These are phyloP conservation scores for Ceriops tagal DNA, from an alignment of 345 rosid species.

Conservation along the genomic window DNA sequence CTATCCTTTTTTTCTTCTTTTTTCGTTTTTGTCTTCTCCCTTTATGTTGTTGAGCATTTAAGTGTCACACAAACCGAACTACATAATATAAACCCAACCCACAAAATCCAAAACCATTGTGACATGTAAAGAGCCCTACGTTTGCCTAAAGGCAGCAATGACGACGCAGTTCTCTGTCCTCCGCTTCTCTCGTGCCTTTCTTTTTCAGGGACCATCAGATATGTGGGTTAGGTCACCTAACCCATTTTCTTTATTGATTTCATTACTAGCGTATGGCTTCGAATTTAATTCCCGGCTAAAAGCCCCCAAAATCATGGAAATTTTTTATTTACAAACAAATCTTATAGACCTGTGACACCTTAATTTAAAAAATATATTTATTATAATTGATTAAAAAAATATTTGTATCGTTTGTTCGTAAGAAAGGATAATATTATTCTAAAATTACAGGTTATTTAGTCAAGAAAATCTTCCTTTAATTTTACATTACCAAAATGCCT, in stretches of 20 bases:
- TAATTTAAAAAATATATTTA: background rate
- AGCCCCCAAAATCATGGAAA: background rate
- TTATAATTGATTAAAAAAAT: too few relatives aligned
- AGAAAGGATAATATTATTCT: too few relatives aligned
- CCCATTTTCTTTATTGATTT: slow-evolving; percentile 33
- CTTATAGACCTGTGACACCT: background rate
- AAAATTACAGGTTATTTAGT: background rate
- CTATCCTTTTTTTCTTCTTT: background rate
- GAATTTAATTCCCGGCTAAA: background rate
- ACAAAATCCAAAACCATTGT: background rate
- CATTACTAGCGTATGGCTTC: background rate
- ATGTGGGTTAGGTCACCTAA: slow-evolving; percentile 32
- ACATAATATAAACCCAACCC: background rate
- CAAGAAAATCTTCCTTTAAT: slow-evolving; percentile 12
- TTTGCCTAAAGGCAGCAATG: too few relatives aligned
- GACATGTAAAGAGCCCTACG: background rate
- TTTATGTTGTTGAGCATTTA: background rate
- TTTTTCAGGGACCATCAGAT: background rate
- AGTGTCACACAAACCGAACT: background rate
- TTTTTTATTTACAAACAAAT: background rate
- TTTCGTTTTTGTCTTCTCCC: too few relatives aligned
- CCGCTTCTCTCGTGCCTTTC: background rate
- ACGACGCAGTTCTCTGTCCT: too few relatives aligned
- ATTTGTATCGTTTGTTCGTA: too few relatives aligned
- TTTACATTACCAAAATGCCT: background rate